phyloP scores from a whole-genome alignment of 1,284 basidiomycete genomes.

The Somion occarium region DNA sequence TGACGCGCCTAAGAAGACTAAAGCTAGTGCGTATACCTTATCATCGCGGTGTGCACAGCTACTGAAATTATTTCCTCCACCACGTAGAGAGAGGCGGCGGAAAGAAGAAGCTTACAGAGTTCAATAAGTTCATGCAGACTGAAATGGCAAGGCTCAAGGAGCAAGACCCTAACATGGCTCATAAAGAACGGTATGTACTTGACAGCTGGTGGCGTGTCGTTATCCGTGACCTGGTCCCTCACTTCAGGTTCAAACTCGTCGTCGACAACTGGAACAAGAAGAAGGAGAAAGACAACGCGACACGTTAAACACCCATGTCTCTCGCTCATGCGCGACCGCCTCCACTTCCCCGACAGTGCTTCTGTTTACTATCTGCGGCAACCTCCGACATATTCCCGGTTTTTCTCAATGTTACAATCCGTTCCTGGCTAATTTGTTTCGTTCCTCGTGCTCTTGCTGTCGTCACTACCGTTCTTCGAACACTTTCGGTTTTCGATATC shows the following conservation, averaged over 20 bases:
- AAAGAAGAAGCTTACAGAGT: conserved; percentile 57
- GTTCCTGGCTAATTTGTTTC: not conserved
- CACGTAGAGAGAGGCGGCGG: conserved; percentile 30
- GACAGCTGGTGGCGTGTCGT: conserved; percentile 6
- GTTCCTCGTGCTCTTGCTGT: not conserved
- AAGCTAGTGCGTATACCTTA: conserved; percentile 12
- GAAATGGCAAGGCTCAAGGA: conserved; percentile 75
- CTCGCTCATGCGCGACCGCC: not conserved
- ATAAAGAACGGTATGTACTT: conserved; percentile 60
- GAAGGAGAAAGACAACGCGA: conserved; percentile 58
- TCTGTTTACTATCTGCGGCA: not conserved
- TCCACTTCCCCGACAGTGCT: not conserved
- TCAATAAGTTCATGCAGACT: conserved; percentile 77
- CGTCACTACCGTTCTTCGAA: not conserved
- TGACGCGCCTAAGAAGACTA: conserved; percentile 22
- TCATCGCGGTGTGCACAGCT: not conserved
- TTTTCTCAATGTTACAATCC: not conserved
- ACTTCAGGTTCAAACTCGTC: conserved; percentile 65
- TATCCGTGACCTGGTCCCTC: conserved; percentile 9
- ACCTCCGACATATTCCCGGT: not conserved
- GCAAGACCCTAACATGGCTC: conserved; percentile 60
- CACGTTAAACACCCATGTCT: conserved; percentile 9
- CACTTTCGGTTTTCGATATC: not conserved
- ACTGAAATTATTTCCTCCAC: not conserved
- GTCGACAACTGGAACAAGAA: conserved; percentile 73